phyloP scores from a whole-genome alignment of 169 alveolate genomes.

The Plasmodium berghei region DNA sequence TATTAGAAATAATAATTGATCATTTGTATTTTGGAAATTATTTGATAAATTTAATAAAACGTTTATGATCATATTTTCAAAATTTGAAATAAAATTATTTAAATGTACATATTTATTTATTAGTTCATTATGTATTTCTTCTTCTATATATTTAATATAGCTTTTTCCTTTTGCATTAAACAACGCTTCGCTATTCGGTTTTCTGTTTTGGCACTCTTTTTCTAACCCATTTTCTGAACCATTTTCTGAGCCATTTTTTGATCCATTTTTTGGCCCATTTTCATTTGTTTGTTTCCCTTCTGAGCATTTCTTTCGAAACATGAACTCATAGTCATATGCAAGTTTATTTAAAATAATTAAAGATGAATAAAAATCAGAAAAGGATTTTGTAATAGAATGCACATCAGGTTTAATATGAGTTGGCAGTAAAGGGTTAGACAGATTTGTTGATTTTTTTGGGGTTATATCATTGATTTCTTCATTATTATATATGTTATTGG shows the following conservation, averaged over 20 bases:
- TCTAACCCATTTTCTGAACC: not conserved
- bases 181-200: not conserved
- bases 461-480: too few relatives aligned
- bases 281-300: not conserved
- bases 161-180: not conserved
- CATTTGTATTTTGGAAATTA: slow-evolving; percentile 11
- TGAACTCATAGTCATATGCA: slow-evolving; percentile 7
- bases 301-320: not conserved
- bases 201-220: not conserved
- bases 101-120: slow-evolving; percentile 2
- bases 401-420: slow-evolving; percentile 1
- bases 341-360: slow-evolving; percentile 6
- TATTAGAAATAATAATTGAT: slow-evolving; percentile 38
- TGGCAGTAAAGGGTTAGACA: not conserved
- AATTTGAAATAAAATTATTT: slow-evolving; percentile 1
- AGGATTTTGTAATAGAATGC: slow-evolving; percentile 22
- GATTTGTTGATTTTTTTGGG: too few relatives aligned
- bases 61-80: slow-evolving; percentile 28
- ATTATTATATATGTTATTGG: too few relatives aligned
- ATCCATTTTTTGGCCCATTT: not conserved
- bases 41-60: not conserved
- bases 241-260: not conserved
- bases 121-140: not conserved
- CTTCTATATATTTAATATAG: not conserved
- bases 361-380: slow-evolving; percentile 68